Evolutionary conservation across 2,329 filamentous ascomycete species (phyloP).

Genomic region (Beauveria rudraprayagi): DNA sequence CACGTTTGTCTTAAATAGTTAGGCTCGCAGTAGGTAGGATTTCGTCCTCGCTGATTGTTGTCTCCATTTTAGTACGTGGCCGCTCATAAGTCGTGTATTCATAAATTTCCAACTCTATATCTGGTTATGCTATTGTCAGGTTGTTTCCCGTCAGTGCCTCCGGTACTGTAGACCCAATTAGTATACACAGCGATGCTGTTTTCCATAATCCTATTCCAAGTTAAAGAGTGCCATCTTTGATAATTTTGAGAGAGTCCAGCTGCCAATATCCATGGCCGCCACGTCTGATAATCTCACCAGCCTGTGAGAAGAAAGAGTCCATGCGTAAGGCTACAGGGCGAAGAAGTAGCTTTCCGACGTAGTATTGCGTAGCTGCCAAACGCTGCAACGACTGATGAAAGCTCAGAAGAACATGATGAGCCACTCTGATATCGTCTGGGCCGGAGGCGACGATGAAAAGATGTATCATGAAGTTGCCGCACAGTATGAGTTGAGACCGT

Average conservation of each 20-base stretch:
- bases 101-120: neutral
- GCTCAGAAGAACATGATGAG: slow-evolving; percentile 28
- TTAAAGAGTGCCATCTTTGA: slow-evolving; percentile 6
- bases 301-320: slow-evolving; percentile 33
- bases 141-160: neutral
- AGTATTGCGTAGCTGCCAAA: slow-evolving; percentile 24
- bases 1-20: too few relatives aligned
- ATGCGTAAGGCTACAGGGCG: slow-evolving; percentile 29
- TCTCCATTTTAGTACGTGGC: neutral
- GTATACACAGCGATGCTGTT: neutral
- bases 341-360: slow-evolving; percentile 24
- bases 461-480: slow-evolving; percentile 41
- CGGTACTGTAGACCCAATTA: neutral
- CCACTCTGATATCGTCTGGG: slow-evolving; percentile 23
- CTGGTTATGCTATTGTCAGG: neutral
- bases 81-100: neutral
- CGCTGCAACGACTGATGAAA: slow-evolving; percentile 30
- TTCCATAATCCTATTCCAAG: neutral
- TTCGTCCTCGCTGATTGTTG: too few relatives aligned
- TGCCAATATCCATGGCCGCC: slow-evolving; percentile 15
- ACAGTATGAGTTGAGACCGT: slow-evolving; percentile 37
- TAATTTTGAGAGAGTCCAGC: slow-evolving; percentile 9
- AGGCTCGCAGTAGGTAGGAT: too few relatives aligned
- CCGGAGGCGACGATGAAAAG: slow-evolving; percentile 36
- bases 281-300: slow-evolving; percentile 21